These are phyloP conservation scores for Chernovozyma sophiae-reginae DNA, from an alignment of 1,139 yeast genomes.

Conservation along the genomic window DNA sequence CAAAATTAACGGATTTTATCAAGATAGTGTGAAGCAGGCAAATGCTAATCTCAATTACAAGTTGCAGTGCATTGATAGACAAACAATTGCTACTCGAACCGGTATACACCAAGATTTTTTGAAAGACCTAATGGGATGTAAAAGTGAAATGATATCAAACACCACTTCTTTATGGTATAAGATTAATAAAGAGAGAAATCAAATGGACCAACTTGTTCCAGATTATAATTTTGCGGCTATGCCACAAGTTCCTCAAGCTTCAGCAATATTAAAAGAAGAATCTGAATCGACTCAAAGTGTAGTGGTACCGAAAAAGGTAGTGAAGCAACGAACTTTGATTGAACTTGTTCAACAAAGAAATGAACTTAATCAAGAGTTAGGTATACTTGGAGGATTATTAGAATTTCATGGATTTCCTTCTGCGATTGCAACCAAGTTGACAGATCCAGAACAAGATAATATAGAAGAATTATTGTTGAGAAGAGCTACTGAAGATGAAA, in stretches of 20 bases:
- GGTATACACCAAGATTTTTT: constrained; percentile 81
- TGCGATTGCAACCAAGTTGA: constrained; percentile 43
- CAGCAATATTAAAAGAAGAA: constrained; percentile 1
- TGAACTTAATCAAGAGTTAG: constrained; percentile 51
- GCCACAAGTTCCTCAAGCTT: constrained; percentile 17
- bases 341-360: constrained; percentile 53
- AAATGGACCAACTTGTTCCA: constrained; percentile 67
- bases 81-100: constrained; percentile 75
- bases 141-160: constrained; percentile 59
- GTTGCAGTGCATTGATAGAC: constrained; percentile 70
- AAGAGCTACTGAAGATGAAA: constrained; percentile 58
- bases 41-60: constrained; percentile 68
- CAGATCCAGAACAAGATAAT: constrained; percentile 14
- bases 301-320: constrained; percentile 31
- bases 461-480: constrained; percentile 37
- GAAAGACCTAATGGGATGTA: constrained; percentile 64
- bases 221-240: constrained; percentile 37
- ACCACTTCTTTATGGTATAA: constrained; percentile 92
- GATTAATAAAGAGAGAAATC: constrained; percentile 83
- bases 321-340: constrained; percentile 35
- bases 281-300: constrained; percentile 9
- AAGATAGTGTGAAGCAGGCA: constrained; percentile 65
- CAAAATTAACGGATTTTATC: constrained; percentile 67
- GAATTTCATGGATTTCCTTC: constrained; percentile 65
- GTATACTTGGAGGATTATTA: constrained; percentile 53